Percentiles rank a stretch among this genome's conserved stretches.
These are phyloP conservation scores for Globisporangium echinulatum DNA, from an alignment of 352 stramenopile species.

Conservation along the genomic window DNA sequence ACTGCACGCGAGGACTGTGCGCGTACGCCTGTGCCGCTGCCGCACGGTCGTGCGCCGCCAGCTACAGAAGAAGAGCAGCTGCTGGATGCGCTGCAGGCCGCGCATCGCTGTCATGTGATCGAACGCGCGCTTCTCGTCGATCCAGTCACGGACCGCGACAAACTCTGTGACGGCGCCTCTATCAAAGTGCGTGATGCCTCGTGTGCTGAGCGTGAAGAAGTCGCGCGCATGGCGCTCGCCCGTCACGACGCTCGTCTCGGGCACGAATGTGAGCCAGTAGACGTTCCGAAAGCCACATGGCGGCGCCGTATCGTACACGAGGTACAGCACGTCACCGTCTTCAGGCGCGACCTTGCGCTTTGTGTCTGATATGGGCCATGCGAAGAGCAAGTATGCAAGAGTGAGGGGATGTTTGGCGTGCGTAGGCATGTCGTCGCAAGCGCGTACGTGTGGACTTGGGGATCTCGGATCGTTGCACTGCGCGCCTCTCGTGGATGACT, in stretches of 20 bases:
- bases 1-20: slow-evolving; percentile 29
- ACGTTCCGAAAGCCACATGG: slow-evolving; percentile 62
- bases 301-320: slow-evolving; percentile 28
- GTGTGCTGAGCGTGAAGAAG: slow-evolving; percentile 54
- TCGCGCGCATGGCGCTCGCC: slow-evolving; percentile 16
- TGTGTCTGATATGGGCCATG: slow-evolving; percentile 5
- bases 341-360: slow-evolving; percentile 21
- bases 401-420: too few species aligned
- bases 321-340: slow-evolving; percentile 47
- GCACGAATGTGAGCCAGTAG: slow-evolving; percentile 52
- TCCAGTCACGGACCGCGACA: slow-evolving; percentile 39
- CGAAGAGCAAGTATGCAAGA: too few species aligned
- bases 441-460: too few species aligned
- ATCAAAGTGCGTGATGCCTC: slow-evolving; percentile 51
- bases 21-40: slow-evolving; percentile 30
- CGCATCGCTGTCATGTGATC: slow-evolving; percentile 67
- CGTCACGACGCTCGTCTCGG: slow-evolving; percentile 23
- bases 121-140: slow-evolving; percentile 67
- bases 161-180: slow-evolving; percentile 39
- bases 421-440: too few species aligned
- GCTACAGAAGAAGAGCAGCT: slow-evolving; percentile 69
- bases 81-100: slow-evolving; percentile 52
- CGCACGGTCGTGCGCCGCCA: slow-evolving; percentile 57
- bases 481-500: too few species aligned
- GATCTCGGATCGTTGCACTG: too few species aligned